phyloP scores from a whole-genome alignment of 352 stramenopile genomes.

The Phytophthora gonapodyides region DNA sequence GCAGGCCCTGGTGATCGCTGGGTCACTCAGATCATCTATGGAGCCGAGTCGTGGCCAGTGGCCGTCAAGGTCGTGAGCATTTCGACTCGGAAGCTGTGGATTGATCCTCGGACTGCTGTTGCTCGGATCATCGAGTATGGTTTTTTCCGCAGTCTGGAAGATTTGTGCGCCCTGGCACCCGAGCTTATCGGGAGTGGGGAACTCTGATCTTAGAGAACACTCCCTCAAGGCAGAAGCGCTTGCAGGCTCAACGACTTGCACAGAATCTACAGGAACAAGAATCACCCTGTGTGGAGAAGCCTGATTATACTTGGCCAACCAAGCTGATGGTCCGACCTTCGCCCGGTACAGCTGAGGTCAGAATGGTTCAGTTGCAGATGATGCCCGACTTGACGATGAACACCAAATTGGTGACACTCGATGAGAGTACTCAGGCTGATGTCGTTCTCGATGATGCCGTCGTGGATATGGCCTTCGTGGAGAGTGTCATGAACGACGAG shows the following conservation, averaged over 20 bases:
- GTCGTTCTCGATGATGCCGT: no score
- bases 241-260: neutral
- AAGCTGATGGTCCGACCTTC: neutral
- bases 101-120: neutral
- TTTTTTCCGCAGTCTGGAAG: neutral
- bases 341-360: no score
- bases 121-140: neutral
- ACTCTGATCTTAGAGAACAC: neutral
- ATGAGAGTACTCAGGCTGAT: no score
- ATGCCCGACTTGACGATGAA: no score
- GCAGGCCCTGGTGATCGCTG: neutral
- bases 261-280: neutral
- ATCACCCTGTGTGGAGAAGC: neutral
- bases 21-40: conserved; percentile 1
- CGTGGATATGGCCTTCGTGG: no score
- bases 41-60: neutral
- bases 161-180: neutral
- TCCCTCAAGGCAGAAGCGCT: neutral
- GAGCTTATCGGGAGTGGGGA: conserved; percentile 1
- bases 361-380: no score
- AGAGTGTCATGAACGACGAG: no score
- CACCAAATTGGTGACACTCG: no score
- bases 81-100: neutral
- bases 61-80: neutral
- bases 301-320: neutral